Evolutionary conservation across 2,329 filamentous ascomycete genomes (phyloP).

Genomic region (Trichoderma afroharzianum): DNA sequence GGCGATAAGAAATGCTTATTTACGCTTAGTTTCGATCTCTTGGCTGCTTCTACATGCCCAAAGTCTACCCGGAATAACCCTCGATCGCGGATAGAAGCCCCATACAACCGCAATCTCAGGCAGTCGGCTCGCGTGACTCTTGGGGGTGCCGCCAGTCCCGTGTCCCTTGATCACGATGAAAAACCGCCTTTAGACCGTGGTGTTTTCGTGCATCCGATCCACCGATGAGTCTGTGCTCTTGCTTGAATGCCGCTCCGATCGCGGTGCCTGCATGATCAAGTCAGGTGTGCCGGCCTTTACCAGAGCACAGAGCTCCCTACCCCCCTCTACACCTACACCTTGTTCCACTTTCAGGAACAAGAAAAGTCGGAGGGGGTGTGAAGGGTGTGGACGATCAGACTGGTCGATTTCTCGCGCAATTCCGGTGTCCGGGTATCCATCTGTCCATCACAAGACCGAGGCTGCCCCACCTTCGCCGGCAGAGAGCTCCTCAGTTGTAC

Average conservation of each 20-base stretch:
- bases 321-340: background rate
- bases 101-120: background rate
- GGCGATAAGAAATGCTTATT: background rate
- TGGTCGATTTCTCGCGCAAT: background rate
- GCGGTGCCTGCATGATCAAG: conserved; percentile 16
- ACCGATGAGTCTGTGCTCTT: background rate
- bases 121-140: background rate
- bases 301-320: background rate
- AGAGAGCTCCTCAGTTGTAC: background rate
- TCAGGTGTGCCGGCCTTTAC: conserved; percentile 1
- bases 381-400: conserved; percentile 1
- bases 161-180: conserved; percentile 2
- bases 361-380: background rate
- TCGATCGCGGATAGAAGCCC: background rate
- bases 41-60: background rate
- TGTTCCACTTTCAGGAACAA: conserved; percentile 5
- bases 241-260: background rate
- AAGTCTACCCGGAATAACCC: background rate
- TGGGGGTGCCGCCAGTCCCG: background rate
- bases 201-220: conserved; percentile 2
- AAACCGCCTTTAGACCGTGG: background rate
- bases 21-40: background rate
- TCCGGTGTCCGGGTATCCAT: background rate
- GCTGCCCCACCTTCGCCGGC: background rate
- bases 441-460: conserved; percentile 11